Evolutionary conservation across 2,329 filamentous ascomycete species (phyloP).

Genomic region (Colletotrichum tabaci): DNA sequence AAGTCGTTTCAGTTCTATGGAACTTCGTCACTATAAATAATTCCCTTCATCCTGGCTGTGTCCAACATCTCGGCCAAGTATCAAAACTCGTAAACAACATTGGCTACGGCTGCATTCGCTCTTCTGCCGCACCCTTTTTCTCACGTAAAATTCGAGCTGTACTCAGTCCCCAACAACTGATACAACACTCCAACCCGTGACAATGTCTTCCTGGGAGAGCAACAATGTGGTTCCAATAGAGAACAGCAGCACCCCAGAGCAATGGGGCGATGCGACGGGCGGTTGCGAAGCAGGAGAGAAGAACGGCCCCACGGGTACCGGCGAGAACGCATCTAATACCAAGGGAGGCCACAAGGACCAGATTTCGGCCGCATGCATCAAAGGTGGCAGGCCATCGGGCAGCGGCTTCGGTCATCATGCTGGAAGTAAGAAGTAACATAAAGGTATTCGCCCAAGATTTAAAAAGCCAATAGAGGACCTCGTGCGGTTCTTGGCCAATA

Average conservation of each 20-base stretch:
- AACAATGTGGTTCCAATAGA: not conserved
- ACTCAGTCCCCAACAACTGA: no score
- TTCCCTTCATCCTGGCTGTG: no score
- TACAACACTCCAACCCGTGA: no score
- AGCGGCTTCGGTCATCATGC: slow-evolving; percentile 1
- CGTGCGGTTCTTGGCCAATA: no score
- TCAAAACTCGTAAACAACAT: no score
- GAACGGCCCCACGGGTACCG: slow-evolving; percentile 11
- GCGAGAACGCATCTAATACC: not conserved
- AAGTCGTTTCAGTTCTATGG: no score
- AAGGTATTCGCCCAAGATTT: accelerated
- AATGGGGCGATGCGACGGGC: not conserved
- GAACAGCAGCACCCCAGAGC: not conserved
- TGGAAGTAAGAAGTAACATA: not conserved
- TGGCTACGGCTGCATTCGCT: not conserved
- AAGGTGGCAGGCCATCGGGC: not conserved
- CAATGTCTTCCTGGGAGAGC: slow-evolving; percentile 9
- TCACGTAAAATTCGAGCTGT: not conserved
- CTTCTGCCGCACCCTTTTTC: no score
- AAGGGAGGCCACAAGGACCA: slow-evolving; percentile 9
- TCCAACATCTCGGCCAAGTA: no score
- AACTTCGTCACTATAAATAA: no score
- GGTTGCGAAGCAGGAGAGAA: not conserved
- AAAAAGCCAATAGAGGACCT: no score
- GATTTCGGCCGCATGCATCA: not conserved